Percentiles rank a stretch among this genome's conserved stretches.
These are phyloP conservation scores for Aaosphaeria pasadenensis DNA, from an alignment of 2,329 filamentous ascomycete genomes.

Conservation along the genomic window DNA sequence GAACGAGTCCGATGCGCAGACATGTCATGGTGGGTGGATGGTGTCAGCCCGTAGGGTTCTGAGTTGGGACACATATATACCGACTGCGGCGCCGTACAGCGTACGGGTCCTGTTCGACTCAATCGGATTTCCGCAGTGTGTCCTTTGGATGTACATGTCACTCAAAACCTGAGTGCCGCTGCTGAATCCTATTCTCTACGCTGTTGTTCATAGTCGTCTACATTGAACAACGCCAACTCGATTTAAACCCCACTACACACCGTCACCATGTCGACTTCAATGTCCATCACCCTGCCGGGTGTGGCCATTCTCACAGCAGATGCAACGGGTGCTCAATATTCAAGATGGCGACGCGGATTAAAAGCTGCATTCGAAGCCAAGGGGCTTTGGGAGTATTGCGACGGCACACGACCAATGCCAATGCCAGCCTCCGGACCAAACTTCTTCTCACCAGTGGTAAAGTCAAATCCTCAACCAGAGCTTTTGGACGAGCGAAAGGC, in stretches of 20 bases:
- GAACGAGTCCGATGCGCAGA: too few relatives aligned
- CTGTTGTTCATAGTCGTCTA: neutral
- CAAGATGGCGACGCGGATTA: conserved; percentile 31
- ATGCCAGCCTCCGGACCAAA: conserved; percentile 28
- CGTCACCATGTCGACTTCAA: conserved; percentile 7
- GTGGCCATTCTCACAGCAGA: conserved; percentile 21
- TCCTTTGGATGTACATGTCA: neutral
- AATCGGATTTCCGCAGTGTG: neutral
- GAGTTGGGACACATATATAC: too few relatives aligned
- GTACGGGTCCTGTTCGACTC: too few relatives aligned
- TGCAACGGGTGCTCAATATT: conserved; percentile 28
- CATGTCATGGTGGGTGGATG: too few relatives aligned
- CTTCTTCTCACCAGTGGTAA: conserved; percentile 14
- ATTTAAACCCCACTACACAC: conserved; percentile 3
- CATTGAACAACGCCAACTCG: neutral
- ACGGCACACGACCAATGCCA: conserved; percentile 29
- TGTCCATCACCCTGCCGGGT: conserved; percentile 25
- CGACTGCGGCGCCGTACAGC: too few relatives aligned
- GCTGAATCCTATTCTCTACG: conserved; percentile 1
- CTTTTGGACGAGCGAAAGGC: conserved; percentile 32
- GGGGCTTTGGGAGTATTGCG: conserved; percentile 31
- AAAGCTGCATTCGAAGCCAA: conserved; percentile 28
- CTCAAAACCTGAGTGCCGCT: neutral
- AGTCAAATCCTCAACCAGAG: conserved; percentile 22
- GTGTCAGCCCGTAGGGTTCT: too few relatives aligned